Percentiles rank a stretch among this genome's conserved stretches.
phyloP scores from a whole-genome alignment of 2,329 filamentous ascomycete genomes.

The Hyphodiscus sp. region DNA sequence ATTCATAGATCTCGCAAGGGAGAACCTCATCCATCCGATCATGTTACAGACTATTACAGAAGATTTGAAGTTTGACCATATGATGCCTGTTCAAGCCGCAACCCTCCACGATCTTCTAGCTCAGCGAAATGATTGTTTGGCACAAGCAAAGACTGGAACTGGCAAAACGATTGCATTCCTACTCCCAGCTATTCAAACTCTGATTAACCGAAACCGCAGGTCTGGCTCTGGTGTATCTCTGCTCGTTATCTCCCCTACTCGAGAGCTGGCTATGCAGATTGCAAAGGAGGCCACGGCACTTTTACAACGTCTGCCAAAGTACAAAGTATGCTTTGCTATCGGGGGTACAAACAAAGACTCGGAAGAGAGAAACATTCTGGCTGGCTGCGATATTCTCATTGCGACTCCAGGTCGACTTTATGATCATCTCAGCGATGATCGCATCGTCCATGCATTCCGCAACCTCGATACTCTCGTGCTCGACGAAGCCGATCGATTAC shows the following conservation, averaged over 20 bases:
- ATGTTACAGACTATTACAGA: slow-evolving; percentile 55
- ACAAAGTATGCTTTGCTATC: slow-evolving; percentile 68
- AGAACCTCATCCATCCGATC: slow-evolving; percentile 38
- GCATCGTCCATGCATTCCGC: slow-evolving; percentile 20
- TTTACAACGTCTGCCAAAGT: slow-evolving; percentile 25
- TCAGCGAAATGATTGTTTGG: slow-evolving; percentile 61
- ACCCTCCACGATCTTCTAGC: slow-evolving; percentile 76
- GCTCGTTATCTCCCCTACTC: slow-evolving; percentile 71
- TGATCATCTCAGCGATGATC: slow-evolving; percentile 63
- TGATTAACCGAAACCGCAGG: slow-evolving; percentile 42
- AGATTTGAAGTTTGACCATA: slow-evolving; percentile 69
- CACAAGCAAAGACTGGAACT: slow-evolving; percentile 93
- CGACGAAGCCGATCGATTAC: slow-evolving; percentile 96
- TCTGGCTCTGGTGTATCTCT: slow-evolving; percentile 54
- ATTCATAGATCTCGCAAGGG: slow-evolving; percentile 40
- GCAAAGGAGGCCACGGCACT: slow-evolving; percentile 60
- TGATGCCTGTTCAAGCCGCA: slow-evolving; percentile 87
- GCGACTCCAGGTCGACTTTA: slow-evolving; percentile 82
- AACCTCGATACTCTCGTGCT: slow-evolving; percentile 89
- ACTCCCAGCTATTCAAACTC: slow-evolving; percentile 69
- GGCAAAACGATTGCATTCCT: slow-evolving; percentile 96
- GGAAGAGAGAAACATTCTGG: slow-evolving; percentile 62
- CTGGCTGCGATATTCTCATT: slow-evolving; percentile 81
- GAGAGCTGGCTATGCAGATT: slow-evolving; percentile 77
- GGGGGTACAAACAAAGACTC: slow-evolving; percentile 75